Base-by-base conservation (phyloP, 345 rosid genomes). In the Salix koriyanagi region DNA sequence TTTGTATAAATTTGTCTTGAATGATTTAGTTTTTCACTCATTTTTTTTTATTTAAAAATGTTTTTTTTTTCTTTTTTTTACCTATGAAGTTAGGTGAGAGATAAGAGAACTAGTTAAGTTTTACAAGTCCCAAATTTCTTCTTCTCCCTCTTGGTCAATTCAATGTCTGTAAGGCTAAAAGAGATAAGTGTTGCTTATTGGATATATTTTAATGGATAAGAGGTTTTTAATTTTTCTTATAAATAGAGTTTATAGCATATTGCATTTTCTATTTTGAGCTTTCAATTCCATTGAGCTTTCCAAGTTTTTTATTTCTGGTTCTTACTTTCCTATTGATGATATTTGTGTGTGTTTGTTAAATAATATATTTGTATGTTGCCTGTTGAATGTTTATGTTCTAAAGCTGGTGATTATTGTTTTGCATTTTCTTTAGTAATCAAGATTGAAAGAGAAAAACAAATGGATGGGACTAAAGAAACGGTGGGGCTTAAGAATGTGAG, bases 401-500 rank as follows among this genome's bases (percentile, higher is more conserved):
- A 46, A 78, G 32, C 26, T 66, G 34, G 34, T 65, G 52, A 23
- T 30, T 21, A 5, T 26, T 54, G 16, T 54, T 18, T 5, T 56
- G 25, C 25, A 21, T 25, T 75, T 69, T 67, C 32, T 60, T 15
- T 61, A 76, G 70, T 77, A 79, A 32, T 67, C 32, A 7, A 25
- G 67, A 42, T 69, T 60, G 71, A 61, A 80, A 69, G 46, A 61
- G 44, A 70, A 48, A 66, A 67, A 50, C 77, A 76, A 72, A 92
- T 94, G 96, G 97, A 92, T 12, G 90, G 84, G 72, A 11, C 75
- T 56, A 88, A 69, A 72, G 92, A 88, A 83, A 42, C 69, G 77
- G 94, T 92, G 76, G 94, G 95, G 23, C 85, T 94, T 72, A 89
- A 83, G 82, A 83, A 91, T 36, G 97, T 92, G 67, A 79, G 95